phyloP scores from a whole-genome alignment of 2,329 filamentous ascomycete species.

The Didymella lethalis region DNA sequence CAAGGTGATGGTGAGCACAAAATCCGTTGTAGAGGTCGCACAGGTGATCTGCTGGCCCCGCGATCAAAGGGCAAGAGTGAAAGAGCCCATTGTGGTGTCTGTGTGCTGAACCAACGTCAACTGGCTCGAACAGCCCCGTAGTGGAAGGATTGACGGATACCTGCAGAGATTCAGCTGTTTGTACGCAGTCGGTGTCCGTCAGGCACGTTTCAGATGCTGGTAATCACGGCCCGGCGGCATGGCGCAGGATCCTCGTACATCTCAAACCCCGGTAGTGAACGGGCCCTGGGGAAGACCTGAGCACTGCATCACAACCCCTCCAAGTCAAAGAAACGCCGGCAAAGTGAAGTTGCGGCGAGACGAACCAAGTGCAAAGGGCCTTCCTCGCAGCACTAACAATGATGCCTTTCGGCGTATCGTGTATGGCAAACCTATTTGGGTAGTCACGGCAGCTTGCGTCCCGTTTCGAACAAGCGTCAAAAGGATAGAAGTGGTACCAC shows the following conservation, averaged over 20 bases:
- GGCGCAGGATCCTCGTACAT: conserved; percentile 36
- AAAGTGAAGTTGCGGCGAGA: conserved; percentile 3
- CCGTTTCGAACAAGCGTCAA: conserved; percentile 22
- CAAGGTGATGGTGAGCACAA: conserved; percentile 27
- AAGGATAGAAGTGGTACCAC: conserved; percentile 12
- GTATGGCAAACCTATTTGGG: conserved; percentile 34
- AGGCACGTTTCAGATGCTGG: conserved; percentile 42
- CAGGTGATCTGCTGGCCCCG: conserved; percentile 25
- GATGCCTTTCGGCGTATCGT: conserved; percentile 21
- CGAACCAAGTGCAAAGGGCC: conserved; percentile 1
- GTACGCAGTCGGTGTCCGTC: conserved; percentile 17
- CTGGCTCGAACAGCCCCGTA: neutral
- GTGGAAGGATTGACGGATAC: conserved; percentile 10
- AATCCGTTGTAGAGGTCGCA: conserved; percentile 31
- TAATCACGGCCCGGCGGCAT: conserved; percentile 39
- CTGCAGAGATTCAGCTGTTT: conserved; percentile 16
- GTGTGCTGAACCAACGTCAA: conserved; percentile 6
- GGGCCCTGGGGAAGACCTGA: conserved; percentile 5
- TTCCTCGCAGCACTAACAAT: conserved; percentile 3
- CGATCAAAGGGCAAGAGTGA: conserved; percentile 11
- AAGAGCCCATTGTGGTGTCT: conserved; percentile 2
- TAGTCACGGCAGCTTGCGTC: conserved; percentile 39
- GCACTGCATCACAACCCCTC: conserved; percentile 3
- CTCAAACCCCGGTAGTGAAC: conserved; percentile 14
- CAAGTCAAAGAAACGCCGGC: conserved; percentile 2